Evolutionary conservation across 805 yeast species (phyloP).

Genomic region (Metschnikowia cerradonensis): DNA sequence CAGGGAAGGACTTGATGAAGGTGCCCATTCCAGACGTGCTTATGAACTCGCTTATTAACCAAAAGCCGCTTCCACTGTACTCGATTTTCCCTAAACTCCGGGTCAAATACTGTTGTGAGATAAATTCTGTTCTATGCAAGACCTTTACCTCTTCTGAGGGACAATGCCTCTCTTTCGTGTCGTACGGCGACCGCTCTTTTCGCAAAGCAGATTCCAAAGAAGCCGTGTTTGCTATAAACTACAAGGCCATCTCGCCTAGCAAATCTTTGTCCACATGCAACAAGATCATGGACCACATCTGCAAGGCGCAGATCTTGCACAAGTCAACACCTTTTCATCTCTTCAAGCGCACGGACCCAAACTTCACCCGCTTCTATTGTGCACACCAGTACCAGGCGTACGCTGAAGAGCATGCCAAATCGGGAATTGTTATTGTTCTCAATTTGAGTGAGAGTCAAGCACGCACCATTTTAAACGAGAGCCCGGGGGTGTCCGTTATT

Average conservation of each 20-base stretch:
- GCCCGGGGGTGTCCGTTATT: slow-evolving; percentile 40
- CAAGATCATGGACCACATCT: slow-evolving; percentile 52
- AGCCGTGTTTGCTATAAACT: slow-evolving; percentile 23
- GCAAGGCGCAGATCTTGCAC: slow-evolving; percentile 67
- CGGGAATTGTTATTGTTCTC: slow-evolving; percentile 63
- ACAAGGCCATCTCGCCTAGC: slow-evolving; percentile 19
- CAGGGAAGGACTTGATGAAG: slow-evolving; percentile 28
- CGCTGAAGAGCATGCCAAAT: slow-evolving; percentile 49
- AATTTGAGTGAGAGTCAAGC: slow-evolving; percentile 46
- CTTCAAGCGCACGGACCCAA: slow-evolving; percentile 46
- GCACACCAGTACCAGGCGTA: slow-evolving; percentile 63
- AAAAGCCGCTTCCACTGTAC: slow-evolving; percentile 59
- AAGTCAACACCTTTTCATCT: slow-evolving; percentile 85
- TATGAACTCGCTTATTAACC: slow-evolving; percentile 88
- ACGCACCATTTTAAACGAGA: slow-evolving; percentile 30
- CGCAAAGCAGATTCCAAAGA: slow-evolving; percentile 18
- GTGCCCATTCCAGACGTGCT: slow-evolving; percentile 61
- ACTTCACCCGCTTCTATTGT: slow-evolving; percentile 50
- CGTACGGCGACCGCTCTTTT: slow-evolving; percentile 26
- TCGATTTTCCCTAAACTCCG: slow-evolving; percentile 56
- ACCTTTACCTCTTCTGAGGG: slow-evolving; percentile 31
- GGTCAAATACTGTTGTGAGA: slow-evolving; percentile 65
- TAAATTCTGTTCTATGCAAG: slow-evolving; percentile 52
- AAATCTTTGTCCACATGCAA: slow-evolving; percentile 16
- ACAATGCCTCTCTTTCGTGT: slow-evolving; percentile 26